A percentile compares a stretch with the other conserved stretches of the same genome.
Conservation (phyloP, 352 stramenopile species). For the Phytopythium sindhum region DNA sequence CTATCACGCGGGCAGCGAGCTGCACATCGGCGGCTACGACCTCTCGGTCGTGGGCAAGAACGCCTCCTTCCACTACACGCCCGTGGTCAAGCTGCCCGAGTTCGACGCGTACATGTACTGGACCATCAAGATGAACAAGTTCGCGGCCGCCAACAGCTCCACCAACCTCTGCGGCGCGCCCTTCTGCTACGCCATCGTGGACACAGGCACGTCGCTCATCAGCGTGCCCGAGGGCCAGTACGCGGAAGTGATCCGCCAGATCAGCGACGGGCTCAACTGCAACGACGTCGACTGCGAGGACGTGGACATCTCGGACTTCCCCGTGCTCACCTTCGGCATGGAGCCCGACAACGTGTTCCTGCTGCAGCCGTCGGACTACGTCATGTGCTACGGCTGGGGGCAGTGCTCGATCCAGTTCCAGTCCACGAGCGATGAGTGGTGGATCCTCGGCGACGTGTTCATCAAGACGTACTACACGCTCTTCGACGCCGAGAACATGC, state of each 20-base stretch:
- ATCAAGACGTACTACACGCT: constrained; percentile 91
- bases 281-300: constrained; percentile 61
- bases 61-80: constrained; percentile 86
- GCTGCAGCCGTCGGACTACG: constrained; percentile 77
- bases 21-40: constrained; percentile 85
- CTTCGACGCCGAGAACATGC: constrained; percentile 88
- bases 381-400: constrained; percentile 66
- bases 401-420: constrained; percentile 82
- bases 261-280: constrained; percentile 66
- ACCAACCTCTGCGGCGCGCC: constrained; percentile 58
- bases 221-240: constrained; percentile 75
- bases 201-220: constrained; percentile 87
- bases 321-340: constrained; percentile 75
- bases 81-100: constrained; percentile 76
- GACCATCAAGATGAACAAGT: constrained; percentile 76
- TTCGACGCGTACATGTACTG: constrained; percentile 85
- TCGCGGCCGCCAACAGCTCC: constrained; percentile 21
- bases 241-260: constrained; percentile 46
- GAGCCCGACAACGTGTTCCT: constrained; percentile 83
- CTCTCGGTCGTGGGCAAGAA: constrained; percentile 75
- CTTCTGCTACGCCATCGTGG: constrained; percentile 87
- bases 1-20: constrained; percentile 60
- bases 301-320: constrained; percentile 52
- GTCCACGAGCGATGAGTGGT: constrained; percentile 73
- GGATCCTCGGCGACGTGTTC: constrained; percentile 89